Evolutionary conservation across 2,329 filamentous ascomycete species (phyloP), one percentile per base, ranked within the genome.

Genomic region (Fusarium succisae): DNA sequence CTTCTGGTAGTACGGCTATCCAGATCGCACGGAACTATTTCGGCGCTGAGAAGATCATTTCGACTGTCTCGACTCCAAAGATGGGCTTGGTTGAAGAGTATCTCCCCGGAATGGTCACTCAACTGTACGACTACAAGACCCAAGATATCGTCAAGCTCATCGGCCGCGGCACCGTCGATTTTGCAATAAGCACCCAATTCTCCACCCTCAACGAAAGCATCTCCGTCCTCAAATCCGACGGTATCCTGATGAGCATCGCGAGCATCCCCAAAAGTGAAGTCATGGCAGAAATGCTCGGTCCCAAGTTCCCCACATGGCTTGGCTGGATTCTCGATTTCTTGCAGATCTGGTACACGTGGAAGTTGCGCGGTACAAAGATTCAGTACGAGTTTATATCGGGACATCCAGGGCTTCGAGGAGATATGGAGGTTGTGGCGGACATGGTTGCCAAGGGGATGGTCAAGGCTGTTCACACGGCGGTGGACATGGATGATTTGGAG

Each of bases 41-140:
- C 54, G 82, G 84, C 1, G 88, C 84, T 3, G 77, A 77, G 0
- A 83, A 81, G 53, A 80, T 90, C 61, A 85, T 90, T 51, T 83
- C 87, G 1, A 88, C 87, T 0, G 86, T 87, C 0, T 89, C 87
- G 8, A 88, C 87, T 28, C 68, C 82, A 15, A 90, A 90, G 77
- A 65, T 90, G 38, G 69, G 79, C 1, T 80, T 85, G 28, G 85
- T 88, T 0, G 82, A 84, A 47, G 72, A 83, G 63, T 73, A 81
- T 39, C 77, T 87, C 0, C 82, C 84, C 0, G 85, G 84, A 0
- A 79, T 86, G 11, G 84, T 88, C 5, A 87, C 88, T 76, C 81
- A 87, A 69, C 77, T 89, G 32, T 80, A 89, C 66, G 87, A 90
- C 75, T 90, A 90, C 78, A 84, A 81, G 62, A 84, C 79, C 48